These are phyloP conservation scores for Furcasterigmium furcatum DNA, from an alignment of 2,329 filamentous ascomycete species.

Conservation along the genomic window DNA sequence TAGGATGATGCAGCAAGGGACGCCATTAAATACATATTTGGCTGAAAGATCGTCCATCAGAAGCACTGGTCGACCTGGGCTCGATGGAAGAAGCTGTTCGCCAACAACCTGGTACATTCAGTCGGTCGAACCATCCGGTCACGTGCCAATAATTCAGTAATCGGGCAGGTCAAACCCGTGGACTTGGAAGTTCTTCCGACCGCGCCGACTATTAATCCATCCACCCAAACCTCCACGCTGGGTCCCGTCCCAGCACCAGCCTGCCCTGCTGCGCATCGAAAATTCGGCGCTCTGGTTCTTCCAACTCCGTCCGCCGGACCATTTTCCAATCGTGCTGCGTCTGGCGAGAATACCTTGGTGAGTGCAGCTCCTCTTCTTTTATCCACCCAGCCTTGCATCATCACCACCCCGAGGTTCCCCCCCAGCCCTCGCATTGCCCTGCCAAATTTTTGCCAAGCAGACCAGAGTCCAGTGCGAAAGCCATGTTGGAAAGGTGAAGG, in stretches of 20 bases:
- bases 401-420: background rate
- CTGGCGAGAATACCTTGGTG: background rate
- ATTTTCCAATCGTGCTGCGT: background rate
- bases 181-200: too few relatives aligned
- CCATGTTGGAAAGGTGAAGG: too few relatives aligned
- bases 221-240: background rate
- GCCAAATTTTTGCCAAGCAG: background rate
- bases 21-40: too few relatives aligned
- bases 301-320: slow-evolving; percentile 12
- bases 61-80: too few relatives aligned
- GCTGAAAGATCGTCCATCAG: too few relatives aligned
- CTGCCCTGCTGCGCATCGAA: background rate
- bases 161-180: too few relatives aligned
- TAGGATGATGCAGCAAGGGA: too few relatives aligned
- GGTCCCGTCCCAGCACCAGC: too few relatives aligned
- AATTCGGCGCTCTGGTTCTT: slow-evolving; percentile 15
- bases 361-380: background rate
- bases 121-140: too few relatives aligned
- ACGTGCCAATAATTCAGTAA: too few relatives aligned
- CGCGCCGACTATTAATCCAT: slow-evolving; percentile 2
- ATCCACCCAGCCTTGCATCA: background rate
- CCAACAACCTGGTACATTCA: too few relatives aligned
- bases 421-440: background rate
- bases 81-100: too few relatives aligned
- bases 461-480: background rate